These are phyloP conservation scores for Cenococcum geophilum DNA, from an alignment of 495 filamentous ascomycete species.

Conservation along the genomic window DNA sequence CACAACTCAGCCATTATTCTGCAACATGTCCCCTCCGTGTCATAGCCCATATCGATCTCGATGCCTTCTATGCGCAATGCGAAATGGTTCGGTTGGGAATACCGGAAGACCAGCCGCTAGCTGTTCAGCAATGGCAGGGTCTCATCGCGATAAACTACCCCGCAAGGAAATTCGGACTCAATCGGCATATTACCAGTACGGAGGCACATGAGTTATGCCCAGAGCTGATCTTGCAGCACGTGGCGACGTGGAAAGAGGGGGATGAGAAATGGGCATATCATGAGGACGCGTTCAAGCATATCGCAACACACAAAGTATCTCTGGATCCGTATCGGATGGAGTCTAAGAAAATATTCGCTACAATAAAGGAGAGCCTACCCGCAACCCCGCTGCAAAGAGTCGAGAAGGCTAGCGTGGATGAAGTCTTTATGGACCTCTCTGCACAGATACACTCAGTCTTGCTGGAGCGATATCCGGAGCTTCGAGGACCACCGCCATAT, in stretches of 20 bases:
- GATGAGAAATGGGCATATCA: slow-evolving; percentile 87
- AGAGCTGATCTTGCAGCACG: slow-evolving; percentile 77
- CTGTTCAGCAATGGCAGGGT: slow-evolving; percentile 84
- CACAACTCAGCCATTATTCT: slow-evolving; percentile 63
- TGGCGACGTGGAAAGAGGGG: slow-evolving; percentile 91
- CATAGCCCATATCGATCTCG: slow-evolving; percentile 87
- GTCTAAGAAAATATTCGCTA: slow-evolving; percentile 70
- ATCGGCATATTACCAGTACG: slow-evolving; percentile 60
- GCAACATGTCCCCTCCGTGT: slow-evolving; percentile 73
- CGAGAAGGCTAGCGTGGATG: slow-evolving; percentile 87
- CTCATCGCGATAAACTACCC: slow-evolving; percentile 96
- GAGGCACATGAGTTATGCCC: slow-evolving; percentile 91
- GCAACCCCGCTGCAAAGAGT: slow-evolving; percentile 58
- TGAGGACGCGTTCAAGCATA: slow-evolving; percentile 65
- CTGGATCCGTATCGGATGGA: slow-evolving; percentile 87
- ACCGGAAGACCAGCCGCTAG: slow-evolving; percentile 67
- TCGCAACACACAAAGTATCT: slow-evolving; percentile 85
- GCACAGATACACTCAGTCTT: slow-evolving; percentile 71
- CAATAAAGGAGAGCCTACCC: slow-evolving; percentile 69
- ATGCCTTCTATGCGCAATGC: slow-evolving; percentile 97
- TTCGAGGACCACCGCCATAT: slow-evolving; percentile 55
- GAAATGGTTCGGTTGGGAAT: slow-evolving; percentile 81
- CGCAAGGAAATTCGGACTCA: slow-evolving; percentile 72
- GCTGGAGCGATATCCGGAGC: slow-evolving; percentile 70
- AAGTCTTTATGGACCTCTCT: slow-evolving; percentile 89